phyloP scores from a whole-genome alignment of 495 filamentous ascomycete genomes.

The Talaromyces wortmannii region DNA sequence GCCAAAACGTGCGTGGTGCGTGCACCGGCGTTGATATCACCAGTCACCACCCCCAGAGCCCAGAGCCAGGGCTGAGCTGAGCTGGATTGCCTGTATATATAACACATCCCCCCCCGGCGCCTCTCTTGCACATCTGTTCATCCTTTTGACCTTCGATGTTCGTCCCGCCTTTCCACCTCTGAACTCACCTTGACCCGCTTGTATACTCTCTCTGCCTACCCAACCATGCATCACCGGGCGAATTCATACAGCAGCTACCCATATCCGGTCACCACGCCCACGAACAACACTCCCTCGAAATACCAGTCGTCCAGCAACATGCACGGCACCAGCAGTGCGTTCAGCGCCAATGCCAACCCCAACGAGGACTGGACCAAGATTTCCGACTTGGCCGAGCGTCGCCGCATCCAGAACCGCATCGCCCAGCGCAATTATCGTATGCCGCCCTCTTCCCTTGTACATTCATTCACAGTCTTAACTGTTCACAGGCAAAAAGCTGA shows the following conservation, averaged over 20 bases:
- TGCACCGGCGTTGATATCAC: too few relatives aligned
- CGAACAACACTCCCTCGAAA: conserved; percentile 34
- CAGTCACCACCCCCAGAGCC: too few relatives aligned
- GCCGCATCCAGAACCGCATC: conserved; percentile 95
- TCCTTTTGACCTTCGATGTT: conserved; percentile 3
- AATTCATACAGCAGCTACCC: conserved; percentile 11
- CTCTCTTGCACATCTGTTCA: neutral
- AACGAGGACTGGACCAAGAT: conserved; percentile 99
- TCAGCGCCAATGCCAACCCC: conserved; percentile 92
- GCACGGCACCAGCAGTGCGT: conserved; percentile 86
- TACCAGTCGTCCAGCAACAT: conserved; percentile 18
- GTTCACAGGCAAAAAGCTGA: conserved; percentile 88
- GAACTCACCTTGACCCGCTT: too few relatives aligned
- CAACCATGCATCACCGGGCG: conserved; percentile 25
- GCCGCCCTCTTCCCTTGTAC: too few relatives aligned
- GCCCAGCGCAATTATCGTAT: conserved; percentile 97
- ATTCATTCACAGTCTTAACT: too few relatives aligned
- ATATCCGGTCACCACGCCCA: neutral
- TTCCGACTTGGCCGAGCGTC: conserved; percentile 88
- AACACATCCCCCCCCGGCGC: conserved; percentile 13
- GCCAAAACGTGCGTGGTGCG: neutral
- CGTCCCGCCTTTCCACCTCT: neutral
- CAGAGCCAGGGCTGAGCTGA: neutral
- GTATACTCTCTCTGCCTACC: neutral
- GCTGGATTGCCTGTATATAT: conserved; percentile 16